Base-by-base conservation (phyloP, 2,329 filamentous ascomycete genomes). In the Fusarium redolens region DNA sequence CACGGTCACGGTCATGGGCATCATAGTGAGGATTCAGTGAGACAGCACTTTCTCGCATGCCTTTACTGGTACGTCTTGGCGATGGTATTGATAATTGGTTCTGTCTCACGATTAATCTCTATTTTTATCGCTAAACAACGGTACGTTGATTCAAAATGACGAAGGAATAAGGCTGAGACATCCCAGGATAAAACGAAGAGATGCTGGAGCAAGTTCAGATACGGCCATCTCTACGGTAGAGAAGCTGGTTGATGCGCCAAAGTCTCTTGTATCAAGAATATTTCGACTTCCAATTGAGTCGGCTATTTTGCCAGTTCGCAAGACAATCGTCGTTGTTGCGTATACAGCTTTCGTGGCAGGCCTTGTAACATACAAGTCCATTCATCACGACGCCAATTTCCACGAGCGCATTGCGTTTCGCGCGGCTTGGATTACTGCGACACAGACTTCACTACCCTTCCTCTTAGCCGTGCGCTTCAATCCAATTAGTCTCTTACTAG, bases 351-450 rank as follows among this genome's bases (percentile, higher is more conserved):
- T 78, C 31, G 37, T 78, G 8, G 45, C 72, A 14, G 67, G 76
- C 17, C 69, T 78, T 5, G 30, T 78, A 1, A 77, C 76, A 0
- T 78, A 59, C 54, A 78, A 78, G 40, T 61, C 75, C 31, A 69
- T 78, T 35, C 77, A 78, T 14, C 72, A 78, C 28, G 76, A 78
- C n/a, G 74, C 40, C n/a, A 76, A 68, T 28, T 78, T 73, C 8
- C 64, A 71, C 28, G 76, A 78, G 56, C 71, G 76, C n/a, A 63
- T 78, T 11, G 76, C 63, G 20, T 78, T 78, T 58, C 76, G 76
- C 28, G 76, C 75, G 12, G 76, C 70, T 30, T 78, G 76, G 76
- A 72, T 78, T 43, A 75, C 76, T 0, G 61, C 61, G 4, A 78
- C 76, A 0, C 76, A 78, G 43, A 73, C 75, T 2, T 72, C 76